phyloP scores from a whole-genome alignment of 2,329 filamentous ascomycete species.

The Fonsecaea monophora region DNA sequence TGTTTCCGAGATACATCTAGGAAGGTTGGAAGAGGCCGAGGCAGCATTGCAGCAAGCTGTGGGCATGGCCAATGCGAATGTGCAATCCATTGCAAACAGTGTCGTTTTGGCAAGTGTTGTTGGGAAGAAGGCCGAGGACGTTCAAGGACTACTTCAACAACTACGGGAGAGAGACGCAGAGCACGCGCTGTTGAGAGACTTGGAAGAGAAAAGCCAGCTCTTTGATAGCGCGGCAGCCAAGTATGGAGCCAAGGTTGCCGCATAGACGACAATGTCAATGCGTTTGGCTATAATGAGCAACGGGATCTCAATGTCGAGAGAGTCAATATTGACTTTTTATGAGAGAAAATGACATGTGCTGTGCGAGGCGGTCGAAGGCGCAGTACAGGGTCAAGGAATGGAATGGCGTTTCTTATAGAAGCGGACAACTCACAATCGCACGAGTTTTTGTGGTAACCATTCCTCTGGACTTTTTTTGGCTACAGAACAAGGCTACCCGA shows the following conservation, averaged over 20 bases:
- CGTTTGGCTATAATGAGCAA: neutral
- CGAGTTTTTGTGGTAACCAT: neutral
- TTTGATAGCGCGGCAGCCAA: conserved; percentile 88
- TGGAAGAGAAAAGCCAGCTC: conserved; percentile 82
- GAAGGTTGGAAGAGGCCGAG: conserved; percentile 86
- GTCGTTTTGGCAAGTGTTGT: conserved; percentile 78
- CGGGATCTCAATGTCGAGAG: neutral
- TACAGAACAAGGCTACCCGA: too few relatives aligned
- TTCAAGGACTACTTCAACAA: conserved; percentile 45
- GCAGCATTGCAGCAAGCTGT: conserved; percentile 81
- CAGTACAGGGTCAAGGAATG: neutral
- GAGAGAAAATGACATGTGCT: conserved; percentile 3
- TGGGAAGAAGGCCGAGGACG: conserved; percentile 67
- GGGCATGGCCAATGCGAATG: conserved; percentile 68
- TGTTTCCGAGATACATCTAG: conserved; percentile 88
- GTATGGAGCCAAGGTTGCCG: conserved; percentile 80
- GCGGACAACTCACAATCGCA: neutral
- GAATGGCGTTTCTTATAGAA: neutral
- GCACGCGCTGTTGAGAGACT: conserved; percentile 74
- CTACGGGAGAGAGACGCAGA: conserved; percentile 64
- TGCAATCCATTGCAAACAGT: conserved; percentile 80
- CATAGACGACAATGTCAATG: conserved; percentile 15
- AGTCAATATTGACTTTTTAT: neutral
- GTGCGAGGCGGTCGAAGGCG: neutral
- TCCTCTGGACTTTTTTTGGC: neutral